These are phyloP conservation scores for Adansonia madagascariensis DNA, from an alignment of 441 rosid genomes.

Conservation along the genomic window DNA sequence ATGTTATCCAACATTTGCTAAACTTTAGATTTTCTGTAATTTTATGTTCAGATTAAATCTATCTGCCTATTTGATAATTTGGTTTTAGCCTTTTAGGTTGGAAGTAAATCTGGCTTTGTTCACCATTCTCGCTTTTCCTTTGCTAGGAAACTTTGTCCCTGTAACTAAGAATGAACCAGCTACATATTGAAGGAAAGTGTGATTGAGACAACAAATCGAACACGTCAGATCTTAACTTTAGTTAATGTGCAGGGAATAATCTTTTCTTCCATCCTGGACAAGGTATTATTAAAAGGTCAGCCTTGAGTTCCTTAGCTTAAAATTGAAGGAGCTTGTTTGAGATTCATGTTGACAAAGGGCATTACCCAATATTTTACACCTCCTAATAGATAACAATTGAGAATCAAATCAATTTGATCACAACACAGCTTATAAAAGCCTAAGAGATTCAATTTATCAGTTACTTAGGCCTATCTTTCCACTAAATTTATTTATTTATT, in stretches of 20 bases:
- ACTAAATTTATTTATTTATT: too few relatives aligned
- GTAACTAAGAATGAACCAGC: neutral
- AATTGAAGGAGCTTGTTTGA: neutral
- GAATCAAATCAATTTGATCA: too few relatives aligned
- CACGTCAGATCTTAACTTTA: neutral
- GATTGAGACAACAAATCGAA: neutral
- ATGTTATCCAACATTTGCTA: neutral
- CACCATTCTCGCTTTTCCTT: neutral
- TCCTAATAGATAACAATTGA: neutral
- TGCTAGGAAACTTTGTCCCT: neutral
- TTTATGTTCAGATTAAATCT: neutral
- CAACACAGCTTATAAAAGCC: too few relatives aligned
- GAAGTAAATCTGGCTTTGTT: neutral
- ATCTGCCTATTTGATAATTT: neutral
- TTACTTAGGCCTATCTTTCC: too few relatives aligned
- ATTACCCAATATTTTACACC: neutral
- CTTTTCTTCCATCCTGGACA: conserved; percentile 25
- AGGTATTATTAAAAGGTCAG: conserved; percentile 9
- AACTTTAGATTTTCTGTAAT: neutral
- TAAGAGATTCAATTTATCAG: too few relatives aligned
- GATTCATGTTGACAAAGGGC: neutral
- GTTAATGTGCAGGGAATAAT: conserved; percentile 10
- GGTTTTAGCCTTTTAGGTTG: neutral
- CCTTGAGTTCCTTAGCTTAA: conserved; percentile 5
- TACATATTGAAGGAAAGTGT: neutral